Conservation (phyloP, 139 green algal species). For the Spirogloea muscicola region DNA sequence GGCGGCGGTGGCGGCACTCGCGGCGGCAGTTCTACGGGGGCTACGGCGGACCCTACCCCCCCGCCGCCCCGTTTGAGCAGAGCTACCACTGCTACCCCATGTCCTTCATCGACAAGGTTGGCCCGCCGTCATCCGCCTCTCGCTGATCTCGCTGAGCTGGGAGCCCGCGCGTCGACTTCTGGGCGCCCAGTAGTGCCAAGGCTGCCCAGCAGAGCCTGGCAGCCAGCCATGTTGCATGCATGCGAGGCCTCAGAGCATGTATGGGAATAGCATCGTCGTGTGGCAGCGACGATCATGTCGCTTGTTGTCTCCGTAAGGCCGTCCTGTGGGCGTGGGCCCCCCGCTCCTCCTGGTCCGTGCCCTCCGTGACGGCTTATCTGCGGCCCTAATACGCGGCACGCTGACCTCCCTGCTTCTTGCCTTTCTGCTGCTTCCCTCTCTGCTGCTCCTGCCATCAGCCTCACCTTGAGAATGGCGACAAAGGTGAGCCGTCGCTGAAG, state of each 20-base stretch:
- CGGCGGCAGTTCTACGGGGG: slow-evolving; percentile 28
- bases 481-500: slow-evolving; percentile 30
- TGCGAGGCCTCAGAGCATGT: neutral
- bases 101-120: slow-evolving; percentile 90
- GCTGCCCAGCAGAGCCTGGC: too few relatives aligned
- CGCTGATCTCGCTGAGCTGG: too few relatives aligned
- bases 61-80: slow-evolving; percentile 26
- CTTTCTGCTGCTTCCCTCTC: neutral
- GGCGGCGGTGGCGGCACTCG: too few relatives aligned
- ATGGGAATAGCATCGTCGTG: neutral
- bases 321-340: too few relatives aligned
- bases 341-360: neutral
- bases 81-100: slow-evolving; percentile 87
- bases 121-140: too few relatives aligned
- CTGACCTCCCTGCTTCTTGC: neutral
- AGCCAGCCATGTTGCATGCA: too few relatives aligned
- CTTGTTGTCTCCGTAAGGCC: too few relatives aligned
- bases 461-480: slow-evolving; percentile 52
- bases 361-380: too few relatives aligned
- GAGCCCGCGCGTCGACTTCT: too few relatives aligned
- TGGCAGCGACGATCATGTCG: neutral
- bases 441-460: slow-evolving; percentile 20
- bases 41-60: neutral
- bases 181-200: too few relatives aligned
- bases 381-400: too few relatives aligned